Conservation (phyloP, 768 basidiomycete species). For the Leccinum uliginosum region DNA sequence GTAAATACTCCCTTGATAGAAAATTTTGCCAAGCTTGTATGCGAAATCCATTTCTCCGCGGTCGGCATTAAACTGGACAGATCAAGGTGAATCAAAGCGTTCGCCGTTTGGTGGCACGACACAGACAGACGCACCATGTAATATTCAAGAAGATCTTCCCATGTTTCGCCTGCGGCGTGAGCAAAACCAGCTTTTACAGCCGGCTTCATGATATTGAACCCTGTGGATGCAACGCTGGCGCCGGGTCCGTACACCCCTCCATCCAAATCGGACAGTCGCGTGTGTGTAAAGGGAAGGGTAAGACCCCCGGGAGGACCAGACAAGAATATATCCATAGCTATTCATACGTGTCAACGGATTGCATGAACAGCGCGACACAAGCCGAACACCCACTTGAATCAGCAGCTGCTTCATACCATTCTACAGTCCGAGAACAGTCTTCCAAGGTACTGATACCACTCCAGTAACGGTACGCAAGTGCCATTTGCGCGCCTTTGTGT, state of each 20-base stretch:
- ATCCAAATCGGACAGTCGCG: slow-evolving; percentile 80
- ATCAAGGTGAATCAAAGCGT: neutral
- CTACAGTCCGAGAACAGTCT: slow-evolving; percentile 75
- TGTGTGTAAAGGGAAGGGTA: slow-evolving; percentile 76
- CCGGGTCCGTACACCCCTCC: slow-evolving; percentile 96
- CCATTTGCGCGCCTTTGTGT: slow-evolving; percentile 86
- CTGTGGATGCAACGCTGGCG: slow-evolving; percentile 90
- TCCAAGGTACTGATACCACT: slow-evolving; percentile 90
- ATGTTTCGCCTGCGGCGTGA: slow-evolving; percentile 86
- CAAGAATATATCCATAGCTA: slow-evolving; percentile 76
- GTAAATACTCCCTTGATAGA: slow-evolving; percentile 94
- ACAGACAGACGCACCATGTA: slow-evolving; percentile 56
- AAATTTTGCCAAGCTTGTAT: slow-evolving; percentile 90
- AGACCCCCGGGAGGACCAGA: slow-evolving; percentile 90
- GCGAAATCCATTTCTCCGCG: slow-evolving; percentile 87
- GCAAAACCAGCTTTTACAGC: slow-evolving; percentile 82
- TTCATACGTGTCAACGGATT: neutral
- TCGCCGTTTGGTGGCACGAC: neutral
- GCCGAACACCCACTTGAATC: slow-evolving; percentile 62
- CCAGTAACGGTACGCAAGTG: slow-evolving; percentile 92
- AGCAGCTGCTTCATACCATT: slow-evolving; percentile 88
- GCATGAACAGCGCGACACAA: neutral
- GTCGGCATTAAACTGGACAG: slow-evolving; percentile 84
- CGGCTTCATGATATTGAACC: slow-evolving; percentile 62
- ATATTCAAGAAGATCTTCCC: slow-evolving; percentile 90